These are phyloP conservation scores for Lojkania enalia DNA, from an alignment of 2,329 filamentous ascomycete species.

Conservation along the genomic window DNA sequence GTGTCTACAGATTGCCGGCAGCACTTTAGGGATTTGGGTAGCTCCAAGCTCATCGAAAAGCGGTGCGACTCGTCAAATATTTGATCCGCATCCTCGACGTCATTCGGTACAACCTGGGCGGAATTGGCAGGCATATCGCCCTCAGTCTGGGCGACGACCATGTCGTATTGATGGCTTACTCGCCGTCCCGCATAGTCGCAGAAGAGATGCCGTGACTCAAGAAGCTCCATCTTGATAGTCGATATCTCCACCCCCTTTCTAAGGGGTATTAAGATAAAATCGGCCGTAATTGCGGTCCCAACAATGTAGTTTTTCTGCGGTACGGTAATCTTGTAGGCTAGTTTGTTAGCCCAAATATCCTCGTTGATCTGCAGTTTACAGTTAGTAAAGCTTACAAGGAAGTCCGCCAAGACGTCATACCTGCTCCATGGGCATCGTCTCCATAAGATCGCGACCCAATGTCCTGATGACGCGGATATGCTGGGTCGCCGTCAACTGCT, in stretches of 20 bases:
- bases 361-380: conserved; percentile 68
- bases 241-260: conserved; percentile 86
- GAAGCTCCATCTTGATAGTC: conserved; percentile 76
- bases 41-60: conserved; percentile 62
- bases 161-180: conserved; percentile 34
- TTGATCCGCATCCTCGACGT: conserved; percentile 42
- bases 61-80: conserved; percentile 61
- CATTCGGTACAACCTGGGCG: conserved; percentile 31
- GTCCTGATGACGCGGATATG: conserved; percentile 55
- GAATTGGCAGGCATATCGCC: conserved; percentile 42
- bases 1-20: conserved; percentile 90
- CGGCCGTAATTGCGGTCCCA: conserved; percentile 79
- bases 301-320: conserved; percentile 95
- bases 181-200: conserved; percentile 50
- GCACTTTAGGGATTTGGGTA: conserved; percentile 79
- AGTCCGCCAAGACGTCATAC: conserved; percentile 21
- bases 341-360: conserved; percentile 97
- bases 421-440: conserved; percentile 50
- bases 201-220: conserved; percentile 60
- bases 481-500: conserved; percentile 81
- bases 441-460: conserved; percentile 70
- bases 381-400: neutral
- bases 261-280: conserved; percentile 85
- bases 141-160: conserved; percentile 39
- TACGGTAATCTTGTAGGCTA: conserved; percentile 91